Evolutionary conservation across 805 yeast species (phyloP).

Genomic region (Kluyveromyces siamensis): DNA sequence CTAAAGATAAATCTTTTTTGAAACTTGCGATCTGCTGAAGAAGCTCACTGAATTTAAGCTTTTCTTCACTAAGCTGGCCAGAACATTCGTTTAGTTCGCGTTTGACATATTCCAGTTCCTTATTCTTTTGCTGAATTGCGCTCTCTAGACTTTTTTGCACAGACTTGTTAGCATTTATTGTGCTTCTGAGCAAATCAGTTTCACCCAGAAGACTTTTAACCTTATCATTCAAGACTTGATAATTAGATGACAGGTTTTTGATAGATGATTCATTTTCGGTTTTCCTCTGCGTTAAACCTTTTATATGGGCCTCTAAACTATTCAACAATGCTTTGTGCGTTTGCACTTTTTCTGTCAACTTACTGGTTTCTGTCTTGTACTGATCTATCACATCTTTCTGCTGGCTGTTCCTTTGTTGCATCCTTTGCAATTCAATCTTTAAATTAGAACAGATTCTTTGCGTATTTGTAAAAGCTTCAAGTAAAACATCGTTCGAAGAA

Average conservation of each 20-base stretch:
- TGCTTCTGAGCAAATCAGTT: conserved; percentile 13
- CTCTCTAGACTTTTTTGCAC: conserved; percentile 13
- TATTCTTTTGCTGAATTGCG: conserved; percentile 18
- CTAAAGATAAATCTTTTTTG: conserved; percentile 4
- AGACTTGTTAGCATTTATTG: conserved; percentile 20
- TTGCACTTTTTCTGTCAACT: conserved; percentile 15
- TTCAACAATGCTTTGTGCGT: conserved; percentile 16
- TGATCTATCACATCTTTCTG: conserved; percentile 18
- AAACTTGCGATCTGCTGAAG: conserved; percentile 10
- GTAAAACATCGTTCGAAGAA: conserved; percentile 29
- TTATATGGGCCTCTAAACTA: conserved; percentile 16
- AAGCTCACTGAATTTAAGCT: conserved; percentile 26
- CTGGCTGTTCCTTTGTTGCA: conserved; percentile 18
- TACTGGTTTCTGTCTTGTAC: conserved; percentile 16
- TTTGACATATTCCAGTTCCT: conserved; percentile 30
- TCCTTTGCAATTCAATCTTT: conserved; percentile 26
- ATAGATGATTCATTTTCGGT: conserved; percentile 14
- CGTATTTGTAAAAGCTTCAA: conserved; percentile 33
- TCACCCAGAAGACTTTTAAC: conserved; percentile 17
- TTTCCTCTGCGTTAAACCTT: conserved; percentile 18
- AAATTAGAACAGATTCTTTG: conserved; percentile 29
- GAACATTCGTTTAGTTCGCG: conserved; percentile 35
- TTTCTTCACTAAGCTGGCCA: conserved; percentile 40
- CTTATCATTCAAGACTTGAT: conserved; percentile 9
- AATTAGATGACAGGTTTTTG: conserved; percentile 17